phyloP scores from a whole-genome alignment of 371 early-diverging fungal genomes.

The Syncephalastrum contaminatum region DNA sequence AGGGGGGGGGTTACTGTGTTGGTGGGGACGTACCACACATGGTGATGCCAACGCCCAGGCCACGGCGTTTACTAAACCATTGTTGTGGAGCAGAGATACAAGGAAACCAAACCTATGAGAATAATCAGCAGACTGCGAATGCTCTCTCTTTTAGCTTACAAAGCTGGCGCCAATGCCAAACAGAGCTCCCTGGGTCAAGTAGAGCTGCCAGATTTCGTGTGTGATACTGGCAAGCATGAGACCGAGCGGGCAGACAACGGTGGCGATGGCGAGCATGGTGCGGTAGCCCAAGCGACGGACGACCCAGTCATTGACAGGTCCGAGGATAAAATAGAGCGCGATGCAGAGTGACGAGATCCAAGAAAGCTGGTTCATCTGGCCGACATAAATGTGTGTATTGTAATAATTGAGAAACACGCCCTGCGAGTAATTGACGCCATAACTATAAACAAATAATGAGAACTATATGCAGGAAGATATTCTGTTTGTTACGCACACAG shows the following conservation, averaged over 20 bases:
- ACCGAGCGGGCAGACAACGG: slow-evolving; percentile 49
- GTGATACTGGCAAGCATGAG: slow-evolving; percentile 63
- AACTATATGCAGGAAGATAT: not conserved
- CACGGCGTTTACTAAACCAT: slow-evolving; percentile 67
- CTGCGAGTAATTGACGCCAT: slow-evolving; percentile 38
- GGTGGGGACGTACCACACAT: slow-evolving; percentile 11
- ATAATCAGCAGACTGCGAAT: not conserved
- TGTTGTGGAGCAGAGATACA: slow-evolving; percentile 64
- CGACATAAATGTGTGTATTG: slow-evolving; percentile 23
- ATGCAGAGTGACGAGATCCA: slow-evolving; percentile 40
- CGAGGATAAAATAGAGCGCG: slow-evolving; percentile 29
- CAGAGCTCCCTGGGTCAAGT: slow-evolving; percentile 62
- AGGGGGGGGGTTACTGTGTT: no score
- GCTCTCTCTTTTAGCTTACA: slow-evolving; percentile 17
- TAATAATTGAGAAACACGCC: slow-evolving; percentile 30
- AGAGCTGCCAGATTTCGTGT: slow-evolving; percentile 55
- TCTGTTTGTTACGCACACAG: slow-evolving; percentile 20
- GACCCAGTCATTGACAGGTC: slow-evolving; percentile 39
- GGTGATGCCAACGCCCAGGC: slow-evolving; percentile 69
- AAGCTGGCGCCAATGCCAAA: slow-evolving; percentile 55
- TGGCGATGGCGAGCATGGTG: slow-evolving; percentile 46
- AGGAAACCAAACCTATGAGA: slow-evolving; percentile 57
- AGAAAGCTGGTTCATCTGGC: slow-evolving; percentile 26
- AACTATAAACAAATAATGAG: slow-evolving; percentile 15
- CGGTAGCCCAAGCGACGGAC: slow-evolving; percentile 54